A percentile compares a stretch with the other conserved stretches of the same genome.
Conservation (phyloP, 768 basidiomycete genomes). For the Trametes cinnabarina region DNA sequence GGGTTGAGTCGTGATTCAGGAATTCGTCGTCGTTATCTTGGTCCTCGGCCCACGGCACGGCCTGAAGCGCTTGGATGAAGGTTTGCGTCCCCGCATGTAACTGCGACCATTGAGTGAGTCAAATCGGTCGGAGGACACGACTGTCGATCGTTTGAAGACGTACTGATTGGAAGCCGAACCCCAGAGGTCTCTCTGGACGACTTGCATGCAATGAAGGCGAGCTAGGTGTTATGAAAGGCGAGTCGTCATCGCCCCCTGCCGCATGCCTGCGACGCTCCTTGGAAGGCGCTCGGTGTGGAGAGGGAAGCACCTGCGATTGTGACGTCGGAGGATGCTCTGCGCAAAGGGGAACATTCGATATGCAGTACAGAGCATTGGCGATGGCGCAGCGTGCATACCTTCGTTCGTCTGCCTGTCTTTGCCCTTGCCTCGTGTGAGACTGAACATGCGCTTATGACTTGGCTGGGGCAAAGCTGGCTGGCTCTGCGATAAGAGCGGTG, state of each 20-base stretch:
- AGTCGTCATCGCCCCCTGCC: conserved; percentile 42
- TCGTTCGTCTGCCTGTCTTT: conserved; percentile 35
- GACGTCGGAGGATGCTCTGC: conserved; percentile 17
- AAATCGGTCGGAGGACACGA: conserved; percentile 3
- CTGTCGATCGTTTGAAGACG: conserved; percentile 26
- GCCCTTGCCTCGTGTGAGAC: conserved; percentile 51
- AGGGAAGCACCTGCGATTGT: conserved; percentile 25
- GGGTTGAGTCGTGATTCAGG: conserved; percentile 38
- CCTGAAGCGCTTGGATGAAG: conserved; percentile 84
- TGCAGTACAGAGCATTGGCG: background rate
- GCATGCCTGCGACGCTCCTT: background rate
- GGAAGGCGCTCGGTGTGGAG: background rate
- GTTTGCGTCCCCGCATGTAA: conserved; percentile 88
- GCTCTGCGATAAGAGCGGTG: conserved; percentile 31
- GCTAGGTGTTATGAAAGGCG: conserved; percentile 71
- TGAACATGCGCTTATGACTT: conserved; percentile 53
- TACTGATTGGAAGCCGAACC: conserved; percentile 72
- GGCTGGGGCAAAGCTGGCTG: conserved; percentile 32
- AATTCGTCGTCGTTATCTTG: conserved; percentile 69
- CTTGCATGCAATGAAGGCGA: conserved; percentile 53
- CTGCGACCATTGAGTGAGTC: conserved; percentile 38
- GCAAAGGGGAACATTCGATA: background rate
- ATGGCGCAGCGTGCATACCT: conserved; percentile 5
- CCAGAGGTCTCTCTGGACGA: conserved; percentile 47
- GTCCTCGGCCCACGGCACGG: conserved; percentile 72